Evolutionary conservation across 2,329 filamentous ascomycete species (phyloP).

Genomic region (Arthrobotrys pseudoclavata): DNA sequence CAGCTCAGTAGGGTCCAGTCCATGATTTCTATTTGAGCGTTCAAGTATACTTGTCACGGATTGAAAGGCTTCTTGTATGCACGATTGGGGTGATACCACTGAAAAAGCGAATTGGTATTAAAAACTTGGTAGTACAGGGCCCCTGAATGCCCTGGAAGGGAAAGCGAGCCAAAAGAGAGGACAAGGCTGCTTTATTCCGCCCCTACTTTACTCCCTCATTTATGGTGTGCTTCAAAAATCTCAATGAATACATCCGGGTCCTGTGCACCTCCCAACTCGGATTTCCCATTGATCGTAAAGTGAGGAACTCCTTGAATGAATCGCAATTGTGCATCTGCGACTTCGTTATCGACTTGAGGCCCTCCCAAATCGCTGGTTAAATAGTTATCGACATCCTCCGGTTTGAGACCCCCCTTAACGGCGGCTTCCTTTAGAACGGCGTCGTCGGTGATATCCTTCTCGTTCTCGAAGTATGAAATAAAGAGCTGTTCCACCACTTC

Average conservation of each 20-base stretch:
- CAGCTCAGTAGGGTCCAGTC: neutral
- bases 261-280: slow-evolving; percentile 79
- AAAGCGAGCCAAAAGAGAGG: slow-evolving; percentile 2
- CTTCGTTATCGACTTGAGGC: slow-evolving; percentile 72
- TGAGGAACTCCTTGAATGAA: slow-evolving; percentile 79
- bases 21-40: neutral
- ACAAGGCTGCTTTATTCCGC: neutral
- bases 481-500: slow-evolving; percentile 75
- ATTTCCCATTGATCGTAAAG: slow-evolving; percentile 78
- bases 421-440: slow-evolving; percentile 71
- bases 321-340: slow-evolving; percentile 69
- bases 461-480: slow-evolving; percentile 75
- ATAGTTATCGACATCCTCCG: slow-evolving; percentile 68
- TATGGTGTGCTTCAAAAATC: slow-evolving; percentile 70
- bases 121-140: neutral
- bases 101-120: slow-evolving; percentile 9
- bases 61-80: neutral
- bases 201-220: neutral
- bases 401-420: slow-evolving; percentile 71
- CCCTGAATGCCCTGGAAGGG: neutral
- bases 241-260: slow-evolving; percentile 77
- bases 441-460: slow-evolving; percentile 74
- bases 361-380: slow-evolving; percentile 70
- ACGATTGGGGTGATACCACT: neutral
- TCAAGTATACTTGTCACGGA: neutral